phyloP scores from a whole-genome alignment of 2,329 filamentous ascomycete genomes.

The Tolypocladium inflatum region DNA sequence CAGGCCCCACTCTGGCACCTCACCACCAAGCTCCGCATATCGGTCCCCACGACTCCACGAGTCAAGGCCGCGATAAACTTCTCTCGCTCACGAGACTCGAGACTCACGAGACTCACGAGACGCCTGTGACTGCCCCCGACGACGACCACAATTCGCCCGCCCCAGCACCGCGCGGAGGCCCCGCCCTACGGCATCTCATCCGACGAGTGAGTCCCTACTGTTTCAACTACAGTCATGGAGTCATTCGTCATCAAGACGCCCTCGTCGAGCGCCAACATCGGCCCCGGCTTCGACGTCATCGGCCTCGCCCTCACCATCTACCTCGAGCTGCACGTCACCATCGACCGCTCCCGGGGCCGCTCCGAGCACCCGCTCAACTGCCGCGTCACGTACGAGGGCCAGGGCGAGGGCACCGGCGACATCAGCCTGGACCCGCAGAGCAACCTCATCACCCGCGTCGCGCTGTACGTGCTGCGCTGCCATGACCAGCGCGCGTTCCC shows the following conservation, averaged over 20 bases:
- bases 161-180: background rate
- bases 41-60: background rate
- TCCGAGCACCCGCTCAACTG: constrained; percentile 69
- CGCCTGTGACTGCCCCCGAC: background rate
- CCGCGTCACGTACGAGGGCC: constrained; percentile 80
- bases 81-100: background rate
- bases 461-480: constrained; percentile 89
- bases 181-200: background rate
- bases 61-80: background rate
- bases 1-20: background rate
- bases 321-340: constrained; percentile 77
- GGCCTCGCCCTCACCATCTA: constrained; percentile 89
- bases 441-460: constrained; percentile 90
- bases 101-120: background rate
- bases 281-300: constrained; percentile 95
- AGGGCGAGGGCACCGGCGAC: constrained; percentile 59
- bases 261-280: constrained; percentile 95
- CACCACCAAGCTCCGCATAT: background rate
- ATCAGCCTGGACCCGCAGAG: constrained; percentile 76
- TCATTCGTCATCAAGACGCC: constrained; percentile 70
- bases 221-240: constrained; percentile 33
- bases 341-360: constrained; percentile 47
- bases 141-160: background rate
- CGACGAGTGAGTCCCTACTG: constrained; percentile 10
- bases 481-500: constrained; percentile 82